Base-by-base conservation (phyloP, 164 flowering plant species). In the Hamamelis virginiana region DNA sequence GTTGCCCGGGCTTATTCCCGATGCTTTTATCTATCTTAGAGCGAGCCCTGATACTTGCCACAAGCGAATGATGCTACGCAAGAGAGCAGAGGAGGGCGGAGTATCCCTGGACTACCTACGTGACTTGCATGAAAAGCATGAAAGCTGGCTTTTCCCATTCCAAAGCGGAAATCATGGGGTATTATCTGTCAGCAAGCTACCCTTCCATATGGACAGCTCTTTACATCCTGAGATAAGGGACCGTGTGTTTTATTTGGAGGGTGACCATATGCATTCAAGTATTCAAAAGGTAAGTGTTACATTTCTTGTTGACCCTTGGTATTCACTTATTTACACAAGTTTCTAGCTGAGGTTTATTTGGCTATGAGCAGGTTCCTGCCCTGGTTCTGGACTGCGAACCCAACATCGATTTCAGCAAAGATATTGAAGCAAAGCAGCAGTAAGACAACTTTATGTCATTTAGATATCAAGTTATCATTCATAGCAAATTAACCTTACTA, bases 21-120 rank as follows among this genome's bases (percentile, higher is more conserved):
- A 95, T 78, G 98, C 84, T 38, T 95, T 95, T 75, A 92, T 95
- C 67, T 95, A 95, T 77, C 94, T 95, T 23, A 85, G 98, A 79
- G 98, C 98, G 48, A 92, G 91, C 73, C 98, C 98, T 58, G 98
- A 89, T 76, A 95, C 97, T 59, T 95, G 98, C 76, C 97, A 92
- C 79, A 83, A 91, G 80, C 81, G 98, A 55, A 82, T 95, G 97
- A 75, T 75, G 88, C 79, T 80, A 15, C 83, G 98, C 13, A 87
- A 85, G 75, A 88, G 98, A 79, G 71, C 77, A 46, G 98, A 95
- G 77, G 98, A 95, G 75, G 96, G 97, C 53, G 97, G 97, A 53
- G 97, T 95, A 46, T 44, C 78, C 68, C 82, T 95, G 41, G 96
- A 95, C n/a, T 95, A 95, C 77, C 81, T 95, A 52, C 90, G 84